A percentile compares a stretch with the other conserved stretches of the same genome.
phyloP scores from a whole-genome alignment of 2,329 filamentous ascomycete genomes.

The Didymella lethalis region DNA sequence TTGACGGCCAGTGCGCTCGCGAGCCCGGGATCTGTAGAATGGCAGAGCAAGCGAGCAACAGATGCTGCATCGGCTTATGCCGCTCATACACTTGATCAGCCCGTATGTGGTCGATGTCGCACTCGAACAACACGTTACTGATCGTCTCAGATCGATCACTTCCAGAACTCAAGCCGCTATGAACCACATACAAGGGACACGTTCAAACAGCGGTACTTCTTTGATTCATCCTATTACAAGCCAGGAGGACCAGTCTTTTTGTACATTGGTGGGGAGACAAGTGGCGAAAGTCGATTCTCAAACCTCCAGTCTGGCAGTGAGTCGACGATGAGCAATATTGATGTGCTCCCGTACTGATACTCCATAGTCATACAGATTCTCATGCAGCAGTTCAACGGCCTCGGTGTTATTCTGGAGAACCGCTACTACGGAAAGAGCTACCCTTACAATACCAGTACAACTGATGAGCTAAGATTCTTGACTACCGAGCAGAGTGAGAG shows the following conservation, averaged over 20 bases:
- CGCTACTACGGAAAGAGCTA: constrained; percentile 61
- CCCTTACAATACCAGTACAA: constrained; percentile 58
- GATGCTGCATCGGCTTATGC: constrained; percentile 27
- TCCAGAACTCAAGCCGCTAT: constrained; percentile 53
- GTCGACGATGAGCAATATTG: background rate
- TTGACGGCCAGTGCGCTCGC: constrained; percentile 17
- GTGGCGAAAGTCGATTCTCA: constrained; percentile 50
- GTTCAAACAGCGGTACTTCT: constrained; percentile 64
- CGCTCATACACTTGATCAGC: constrained; percentile 37
- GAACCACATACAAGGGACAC: constrained; percentile 57
- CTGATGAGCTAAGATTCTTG: constrained; percentile 59
- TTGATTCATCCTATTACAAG: constrained; percentile 62
- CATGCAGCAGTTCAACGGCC: constrained; percentile 62
- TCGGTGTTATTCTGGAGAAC: constrained; percentile 64
- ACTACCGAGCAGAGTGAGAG: constrained; percentile 58
- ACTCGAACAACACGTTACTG: background rate
- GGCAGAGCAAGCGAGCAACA: constrained; percentile 25
- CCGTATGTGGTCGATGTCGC: constrained; percentile 18
- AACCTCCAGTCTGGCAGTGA: constrained; percentile 54
- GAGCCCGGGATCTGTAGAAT: constrained; percentile 8
- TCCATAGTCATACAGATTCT: constrained; percentile 59
- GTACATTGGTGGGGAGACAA: constrained; percentile 59
- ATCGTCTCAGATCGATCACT: constrained; percentile 55
- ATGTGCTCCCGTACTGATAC: constrained; percentile 12
- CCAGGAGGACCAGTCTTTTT: constrained; percentile 62